Evolutionary conservation across 2,329 filamentous ascomycete species (phyloP), one percentile per base, ranked within the genome.

Genomic region (Paecilomyces sp.): DNA sequence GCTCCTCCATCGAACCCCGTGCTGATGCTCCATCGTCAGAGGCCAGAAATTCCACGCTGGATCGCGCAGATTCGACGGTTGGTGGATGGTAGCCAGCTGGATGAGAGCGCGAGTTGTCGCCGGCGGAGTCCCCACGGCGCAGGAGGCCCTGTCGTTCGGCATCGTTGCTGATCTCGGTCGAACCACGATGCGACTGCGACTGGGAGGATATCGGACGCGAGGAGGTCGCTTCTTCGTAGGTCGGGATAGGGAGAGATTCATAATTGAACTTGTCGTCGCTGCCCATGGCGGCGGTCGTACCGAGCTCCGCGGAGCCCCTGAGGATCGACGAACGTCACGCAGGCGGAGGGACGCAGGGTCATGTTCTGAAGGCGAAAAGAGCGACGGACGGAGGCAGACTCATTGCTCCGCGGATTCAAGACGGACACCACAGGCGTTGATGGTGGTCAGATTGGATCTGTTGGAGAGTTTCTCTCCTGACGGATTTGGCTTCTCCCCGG

Each of bases 111-210:
- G 75, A 62, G 54, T 75, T 69, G 60, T 73, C 66, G 62, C 67
- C 67, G 55, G 71, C 73, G 59, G 73, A 65, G 64, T 75, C 76
- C 59, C 82, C 80, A 58, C 82, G 78, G 57, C 80, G 81, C 50
- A 96, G 81, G 28, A 96, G 84, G 5, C 88, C 89, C 75, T 92
- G 88, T 74, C 88, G 84, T 75, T 96, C 91, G 58, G 85, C 84
- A 70, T 91, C 86, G 74, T 87, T 83, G 71, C 85, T 85, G 69
- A 84, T 80, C 73, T 88, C 84, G 68, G 85, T 81, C 62, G 80
- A 77, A 51, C 81, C 81, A 47, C 80, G 77, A 55, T 74, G 67
- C 31, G 75, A 76, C 62, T 76, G 75, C 31, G 75, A 76, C 62
- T 76, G 75, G 12, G 80, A 81, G 50, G 83, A 84, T 34, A 75